Evolutionary conservation across 2,329 filamentous ascomycete genomes (phyloP).

Genomic region (Orbilia ellipsospora): DNA sequence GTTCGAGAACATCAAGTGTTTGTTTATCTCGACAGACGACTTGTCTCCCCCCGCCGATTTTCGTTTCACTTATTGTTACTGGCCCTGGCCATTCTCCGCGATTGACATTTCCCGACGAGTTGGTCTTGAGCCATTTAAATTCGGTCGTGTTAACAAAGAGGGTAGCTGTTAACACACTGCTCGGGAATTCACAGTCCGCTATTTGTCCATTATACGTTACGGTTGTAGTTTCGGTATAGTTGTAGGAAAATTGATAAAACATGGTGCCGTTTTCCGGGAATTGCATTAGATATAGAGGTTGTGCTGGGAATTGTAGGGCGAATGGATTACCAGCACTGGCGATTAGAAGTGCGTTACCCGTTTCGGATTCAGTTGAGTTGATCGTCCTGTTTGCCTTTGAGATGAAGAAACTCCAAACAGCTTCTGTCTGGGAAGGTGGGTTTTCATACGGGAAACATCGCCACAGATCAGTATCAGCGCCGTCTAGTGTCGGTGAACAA

Average conservation of each 20-base stretch:
- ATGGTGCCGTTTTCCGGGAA: constrained; percentile 21
- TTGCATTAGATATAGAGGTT: constrained; percentile 37
- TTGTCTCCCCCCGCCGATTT: constrained; percentile 36
- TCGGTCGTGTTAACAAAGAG: constrained; percentile 37
- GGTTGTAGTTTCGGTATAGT: constrained; percentile 35
- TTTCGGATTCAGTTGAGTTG: constrained; percentile 17
- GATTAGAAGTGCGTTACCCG: constrained; percentile 28
- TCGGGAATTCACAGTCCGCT: constrained; percentile 42
- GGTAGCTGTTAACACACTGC: constrained; percentile 35
- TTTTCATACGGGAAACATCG: constrained; percentile 42
- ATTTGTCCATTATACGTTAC: constrained; percentile 17
- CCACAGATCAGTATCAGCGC: constrained; percentile 39
- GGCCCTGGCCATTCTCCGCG: constrained; percentile 45
- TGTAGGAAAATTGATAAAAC: constrained; percentile 46
- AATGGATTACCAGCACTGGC: constrained; percentile 43
- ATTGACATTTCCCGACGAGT: constrained; percentile 12
- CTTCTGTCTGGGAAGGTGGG: constrained; percentile 17
- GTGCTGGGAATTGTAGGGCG: constrained; percentile 16
- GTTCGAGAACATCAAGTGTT: constrained; percentile 27
- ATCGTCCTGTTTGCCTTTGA: constrained; percentile 19
- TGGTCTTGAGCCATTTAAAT: constrained; percentile 28
- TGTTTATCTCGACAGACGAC: constrained; percentile 42
- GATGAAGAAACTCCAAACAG: constrained; percentile 46
- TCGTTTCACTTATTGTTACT: constrained; percentile 33
- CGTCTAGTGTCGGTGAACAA: constrained; percentile 37